Percentiles rank a stretch among this genome's conserved stretches.
Evolutionary conservation across 805 yeast species (phyloP).

Genomic region (Yamadazyma scolyti): DNA sequence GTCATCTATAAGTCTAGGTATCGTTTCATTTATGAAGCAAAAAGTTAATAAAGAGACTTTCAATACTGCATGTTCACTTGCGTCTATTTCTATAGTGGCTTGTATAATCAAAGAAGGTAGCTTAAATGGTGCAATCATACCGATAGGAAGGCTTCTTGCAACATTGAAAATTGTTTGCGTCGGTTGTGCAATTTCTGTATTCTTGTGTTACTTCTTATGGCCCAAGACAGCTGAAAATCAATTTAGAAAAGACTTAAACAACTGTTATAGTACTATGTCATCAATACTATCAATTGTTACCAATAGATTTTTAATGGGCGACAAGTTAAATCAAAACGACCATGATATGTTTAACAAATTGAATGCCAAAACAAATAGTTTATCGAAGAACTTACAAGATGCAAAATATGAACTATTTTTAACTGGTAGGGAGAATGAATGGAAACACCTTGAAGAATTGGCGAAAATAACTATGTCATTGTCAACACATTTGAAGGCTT

Average conservation of each 20-base stretch:
- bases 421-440: constrained; percentile 55
- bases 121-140: constrained; percentile 53
- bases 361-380: constrained; percentile 33
- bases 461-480: constrained; percentile 52
- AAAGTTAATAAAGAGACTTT: constrained; percentile 63
- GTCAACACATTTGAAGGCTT: constrained; percentile 59
- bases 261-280: constrained; percentile 51
- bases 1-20: constrained; percentile 56
- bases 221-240: constrained; percentile 54
- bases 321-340: constrained; percentile 39
- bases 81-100: constrained; percentile 66
- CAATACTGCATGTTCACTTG: constrained; percentile 77
- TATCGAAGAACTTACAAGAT: constrained; percentile 49
- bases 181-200: constrained; percentile 60
- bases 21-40: constrained; percentile 68
- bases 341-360: constrained; percentile 32
- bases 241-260: constrained; percentile 45
- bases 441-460: constrained; percentile 38
- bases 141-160: constrained; percentile 50
- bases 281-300: constrained; percentile 43
- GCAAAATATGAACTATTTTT: constrained; percentile 57
- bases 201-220: constrained; percentile 60
- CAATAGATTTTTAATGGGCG: constrained; percentile 48
- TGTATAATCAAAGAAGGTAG: constrained; percentile 75
- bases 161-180: constrained; percentile 53